Evolutionary conservation across 2,329 filamentous ascomycete species (phyloP).

Genomic region (Graphilbum sp.): DNA sequence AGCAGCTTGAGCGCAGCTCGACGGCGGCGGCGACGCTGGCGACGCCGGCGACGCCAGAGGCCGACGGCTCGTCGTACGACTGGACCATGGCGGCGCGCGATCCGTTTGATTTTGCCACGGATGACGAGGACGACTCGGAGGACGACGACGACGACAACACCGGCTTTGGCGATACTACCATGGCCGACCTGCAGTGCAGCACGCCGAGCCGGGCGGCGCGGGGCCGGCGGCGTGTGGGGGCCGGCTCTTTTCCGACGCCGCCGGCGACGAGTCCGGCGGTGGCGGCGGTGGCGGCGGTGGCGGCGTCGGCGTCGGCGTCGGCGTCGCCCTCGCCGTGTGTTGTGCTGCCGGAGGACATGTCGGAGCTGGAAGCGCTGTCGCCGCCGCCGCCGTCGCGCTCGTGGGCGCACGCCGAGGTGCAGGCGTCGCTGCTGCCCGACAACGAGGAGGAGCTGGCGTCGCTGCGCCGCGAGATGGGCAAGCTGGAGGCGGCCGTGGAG

Average conservation of each 20-base stretch:
- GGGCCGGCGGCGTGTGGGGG: not conserved
- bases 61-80: slow-evolving; percentile 20
- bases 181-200: slow-evolving; percentile 33
- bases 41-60: slow-evolving; percentile 9
- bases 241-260: slow-evolving; percentile 34
- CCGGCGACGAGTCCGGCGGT: slow-evolving; percentile 34
- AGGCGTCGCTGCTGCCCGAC: slow-evolving; percentile 24
- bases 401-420: slow-evolving; percentile 24
- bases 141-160: slow-evolving; percentile 19
- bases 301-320: slow-evolving; percentile 18
- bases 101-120: slow-evolving; percentile 20
- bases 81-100: slow-evolving; percentile 36
- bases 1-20: slow-evolving; percentile 12
- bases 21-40: slow-evolving; percentile 5
- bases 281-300: slow-evolving; percentile 6
- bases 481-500: slow-evolving; percentile 29
- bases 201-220: slow-evolving; percentile 25
- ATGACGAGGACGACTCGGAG: slow-evolving; percentile 19
- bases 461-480: slow-evolving; percentile 29
- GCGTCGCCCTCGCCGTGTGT: too few relatives aligned
- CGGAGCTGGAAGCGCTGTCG: too few relatives aligned
- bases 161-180: slow-evolving; percentile 32
- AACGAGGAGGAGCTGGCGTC: slow-evolving; percentile 31
- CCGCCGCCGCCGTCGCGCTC: too few relatives aligned
- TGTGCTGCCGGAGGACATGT: too few relatives aligned